Evolutionary conservation across 164 flowering plant species (phyloP).

Genomic region (Berberis thunbergii): DNA sequence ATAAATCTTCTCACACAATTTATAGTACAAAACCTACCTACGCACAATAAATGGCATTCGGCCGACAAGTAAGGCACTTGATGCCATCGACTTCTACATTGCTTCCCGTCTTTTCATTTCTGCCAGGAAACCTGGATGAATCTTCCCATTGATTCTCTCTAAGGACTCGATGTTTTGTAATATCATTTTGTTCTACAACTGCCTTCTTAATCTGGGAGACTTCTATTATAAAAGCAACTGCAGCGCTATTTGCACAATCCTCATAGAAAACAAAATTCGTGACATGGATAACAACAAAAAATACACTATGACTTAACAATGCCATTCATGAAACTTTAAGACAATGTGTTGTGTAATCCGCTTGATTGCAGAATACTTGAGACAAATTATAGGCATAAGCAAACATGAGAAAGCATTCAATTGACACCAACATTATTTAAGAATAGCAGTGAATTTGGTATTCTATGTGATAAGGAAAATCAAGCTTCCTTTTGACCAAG

Average conservation of each 20-base stretch:
- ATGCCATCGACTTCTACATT: slow-evolving; percentile 16
- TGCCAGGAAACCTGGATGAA: slow-evolving; percentile 55
- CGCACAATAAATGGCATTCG: slow-evolving; percentile 76
- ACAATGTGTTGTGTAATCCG: background rate
- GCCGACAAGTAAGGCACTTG: slow-evolving; percentile 76
- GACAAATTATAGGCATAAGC: background rate
- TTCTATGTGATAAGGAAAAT: background rate
- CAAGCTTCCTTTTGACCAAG: background rate
- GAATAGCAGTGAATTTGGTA: background rate
- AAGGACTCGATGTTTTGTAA: slow-evolving; percentile 54
- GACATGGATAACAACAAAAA: background rate
- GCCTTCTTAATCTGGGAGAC: slow-evolving; percentile 40
- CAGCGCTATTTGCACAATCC: slow-evolving; percentile 58
- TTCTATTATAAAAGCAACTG: slow-evolving; percentile 39
- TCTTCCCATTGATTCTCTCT: slow-evolving; percentile 99
- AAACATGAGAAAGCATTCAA: background rate
- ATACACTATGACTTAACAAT: background rate
- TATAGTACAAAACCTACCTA: slow-evolving; percentile 31
- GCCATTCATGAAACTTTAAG: background rate
- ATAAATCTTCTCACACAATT: background rate
- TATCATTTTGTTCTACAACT: slow-evolving; percentile 30
- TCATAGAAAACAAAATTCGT: slow-evolving; percentile 8
- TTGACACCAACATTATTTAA: background rate
- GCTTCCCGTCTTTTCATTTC: slow-evolving; percentile 20
- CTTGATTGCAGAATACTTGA: background rate